Conservation (phyloP, 2,329 filamentous ascomycete genomes). For the Beauveria australis region DNA sequence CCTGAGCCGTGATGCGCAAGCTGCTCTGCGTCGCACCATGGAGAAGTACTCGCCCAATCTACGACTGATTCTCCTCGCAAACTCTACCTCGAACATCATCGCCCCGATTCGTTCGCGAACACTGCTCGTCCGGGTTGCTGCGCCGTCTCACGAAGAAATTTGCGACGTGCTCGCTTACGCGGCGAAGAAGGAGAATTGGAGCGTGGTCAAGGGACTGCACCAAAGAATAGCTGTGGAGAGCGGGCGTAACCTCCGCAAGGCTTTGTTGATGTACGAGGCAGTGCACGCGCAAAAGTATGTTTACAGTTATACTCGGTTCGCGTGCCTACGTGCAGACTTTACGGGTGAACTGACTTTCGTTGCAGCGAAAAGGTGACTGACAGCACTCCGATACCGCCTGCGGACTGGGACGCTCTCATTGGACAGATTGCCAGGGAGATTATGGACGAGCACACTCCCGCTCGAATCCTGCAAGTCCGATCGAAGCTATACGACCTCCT, state of each 20-base stretch:
- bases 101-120: conserved; percentile 94
- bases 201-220: conserved; percentile 66
- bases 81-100: conserved; percentile 97
- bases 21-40: conserved; percentile 91
- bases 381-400: conserved; percentile 80
- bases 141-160: conserved; percentile 80
- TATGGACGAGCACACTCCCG: conserved; percentile 84
- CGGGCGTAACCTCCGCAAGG: conserved; percentile 80
- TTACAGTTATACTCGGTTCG: neutral
- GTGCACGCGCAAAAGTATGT: conserved; percentile 93
- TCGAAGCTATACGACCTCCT: conserved; percentile 95
- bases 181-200: conserved; percentile 76
- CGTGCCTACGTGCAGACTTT: neutral
- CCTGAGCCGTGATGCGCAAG: conserved; percentile 87
- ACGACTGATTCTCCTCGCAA: conserved; percentile 83
- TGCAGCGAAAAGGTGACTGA: conserved; percentile 82
- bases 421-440: conserved; percentile 87
- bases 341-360: conserved; percentile 22
- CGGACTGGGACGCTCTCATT: conserved; percentile 94
- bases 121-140: conserved; percentile 82
- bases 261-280: conserved; percentile 92
- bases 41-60: conserved; percentile 98
- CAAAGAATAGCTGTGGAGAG: conserved; percentile 82
- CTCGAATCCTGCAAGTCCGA: conserved; percentile 77
- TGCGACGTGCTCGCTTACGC: conserved; percentile 62